Evolutionary conservation across 2,329 filamentous ascomycete genomes (phyloP).

Genomic region (Ceratocystis colombiana): DNA sequence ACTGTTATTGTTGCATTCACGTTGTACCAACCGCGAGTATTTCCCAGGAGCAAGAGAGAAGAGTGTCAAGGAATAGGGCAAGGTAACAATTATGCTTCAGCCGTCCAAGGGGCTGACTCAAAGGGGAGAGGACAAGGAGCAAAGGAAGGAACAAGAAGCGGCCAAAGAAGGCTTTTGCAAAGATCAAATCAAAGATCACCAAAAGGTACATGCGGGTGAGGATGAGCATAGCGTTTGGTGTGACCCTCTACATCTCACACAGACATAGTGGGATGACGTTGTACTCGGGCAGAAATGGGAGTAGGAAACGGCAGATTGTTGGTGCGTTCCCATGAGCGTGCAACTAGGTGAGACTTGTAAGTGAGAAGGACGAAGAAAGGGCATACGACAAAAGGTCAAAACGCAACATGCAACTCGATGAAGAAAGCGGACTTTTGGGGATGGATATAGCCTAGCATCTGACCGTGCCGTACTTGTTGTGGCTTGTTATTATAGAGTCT

Average conservation of each 20-base stretch:
- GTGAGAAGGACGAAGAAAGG: background rate
- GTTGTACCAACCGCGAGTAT: background rate
- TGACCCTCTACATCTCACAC: background rate
- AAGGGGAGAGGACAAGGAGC: background rate
- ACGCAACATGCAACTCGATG: background rate
- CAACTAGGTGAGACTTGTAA: background rate
- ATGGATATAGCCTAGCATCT: background rate
- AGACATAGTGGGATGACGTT: background rate
- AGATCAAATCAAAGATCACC: background rate
- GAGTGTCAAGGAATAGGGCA: background rate
- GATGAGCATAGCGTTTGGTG: background rate
- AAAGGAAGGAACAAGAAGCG: background rate
- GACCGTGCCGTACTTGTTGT: background rate
- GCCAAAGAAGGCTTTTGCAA: background rate
- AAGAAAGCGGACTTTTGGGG: background rate
- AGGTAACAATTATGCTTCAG: slow-evolving; percentile 5
- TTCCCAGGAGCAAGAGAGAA: background rate
- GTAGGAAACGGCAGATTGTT: background rate
- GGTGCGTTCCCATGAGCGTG: background rate
- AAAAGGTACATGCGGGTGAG: background rate
- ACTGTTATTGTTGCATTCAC: background rate
- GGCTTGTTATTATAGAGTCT: background rate
- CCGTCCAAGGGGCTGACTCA: slow-evolving; percentile 1
- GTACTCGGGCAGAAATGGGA: background rate
- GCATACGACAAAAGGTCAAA: background rate